Percentiles rank a stretch among this genome's conserved stretches.
Evolutionary conservation across 371 early-diverging fungal species (phyloP).

Genomic region (Scutellospora calospora): DNA sequence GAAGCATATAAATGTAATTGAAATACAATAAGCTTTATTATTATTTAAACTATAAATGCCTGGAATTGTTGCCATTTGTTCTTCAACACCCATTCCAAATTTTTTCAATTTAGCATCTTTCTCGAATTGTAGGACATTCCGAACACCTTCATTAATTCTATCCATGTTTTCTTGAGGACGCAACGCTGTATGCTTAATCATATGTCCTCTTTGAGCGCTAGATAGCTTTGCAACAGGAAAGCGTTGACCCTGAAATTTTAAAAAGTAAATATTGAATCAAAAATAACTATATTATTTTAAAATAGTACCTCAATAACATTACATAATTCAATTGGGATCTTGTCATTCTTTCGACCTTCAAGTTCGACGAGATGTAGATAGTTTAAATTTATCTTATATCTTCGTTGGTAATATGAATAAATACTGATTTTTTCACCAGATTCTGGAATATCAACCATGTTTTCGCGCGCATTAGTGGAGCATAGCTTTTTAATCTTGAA

Average conservation of each 20-base stretch:
- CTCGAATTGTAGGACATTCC: slow-evolving; percentile 55
- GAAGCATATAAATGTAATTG: background rate
- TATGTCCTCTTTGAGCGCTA: slow-evolving; percentile 21
- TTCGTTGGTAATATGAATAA: slow-evolving; percentile 17
- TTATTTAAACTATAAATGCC: slow-evolving; percentile 41
- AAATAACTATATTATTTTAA: background rate
- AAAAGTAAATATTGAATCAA: background rate
- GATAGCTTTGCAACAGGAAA: slow-evolving; percentile 17
- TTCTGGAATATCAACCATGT: background rate
- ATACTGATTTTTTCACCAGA: slow-evolving; percentile 8
- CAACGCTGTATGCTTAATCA: slow-evolving; percentile 36
- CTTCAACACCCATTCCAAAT: slow-evolving; percentile 73
- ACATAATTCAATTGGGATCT: slow-evolving; percentile 39
- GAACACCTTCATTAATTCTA: slow-evolving; percentile 14
- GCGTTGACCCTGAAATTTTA: slow-evolving; percentile 32
- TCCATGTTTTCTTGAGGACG: slow-evolving; percentile 32
- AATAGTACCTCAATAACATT: slow-evolving; percentile 24
- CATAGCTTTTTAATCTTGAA: background rate
- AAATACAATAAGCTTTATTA: background rate
- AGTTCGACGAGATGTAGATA: slow-evolving; percentile 37
- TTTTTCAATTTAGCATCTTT: slow-evolving; percentile 61
- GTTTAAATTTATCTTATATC: slow-evolving; percentile 18
- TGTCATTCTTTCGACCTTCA: slow-evolving; percentile 3
- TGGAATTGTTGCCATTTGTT: slow-evolving; percentile 58
- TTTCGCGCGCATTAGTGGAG: slow-evolving; percentile 4